A percentile compares a stretch with the other conserved stretches of the same genome.
These are phyloP conservation scores for Magnusiomyces suaveolens DNA, from an alignment of 1,139 yeast species.

Conservation along the genomic window DNA sequence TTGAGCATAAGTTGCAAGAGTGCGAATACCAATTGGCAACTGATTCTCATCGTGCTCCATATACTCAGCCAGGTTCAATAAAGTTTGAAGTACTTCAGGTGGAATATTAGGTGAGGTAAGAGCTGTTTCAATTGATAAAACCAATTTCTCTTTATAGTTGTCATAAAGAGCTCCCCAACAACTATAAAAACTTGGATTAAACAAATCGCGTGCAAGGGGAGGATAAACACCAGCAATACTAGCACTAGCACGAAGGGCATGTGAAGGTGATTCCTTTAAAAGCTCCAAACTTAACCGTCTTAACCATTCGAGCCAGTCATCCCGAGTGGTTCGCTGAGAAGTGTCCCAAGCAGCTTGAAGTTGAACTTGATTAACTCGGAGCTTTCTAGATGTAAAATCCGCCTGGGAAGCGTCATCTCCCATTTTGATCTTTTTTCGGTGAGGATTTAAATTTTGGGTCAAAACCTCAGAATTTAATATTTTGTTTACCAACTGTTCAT, in stretches of 20 bases:
- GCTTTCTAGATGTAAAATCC: conserved; percentile 61
- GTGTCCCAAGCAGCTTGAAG: conserved; percentile 88
- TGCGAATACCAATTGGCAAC: conserved; percentile 78
- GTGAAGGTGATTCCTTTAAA: conserved; percentile 87
- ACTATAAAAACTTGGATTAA: conserved; percentile 90
- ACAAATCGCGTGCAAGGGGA: conserved; percentile 82
- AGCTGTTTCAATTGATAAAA: conserved; percentile 77
- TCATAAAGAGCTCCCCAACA: conserved; percentile 92
- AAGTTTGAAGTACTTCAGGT: conserved; percentile 87
- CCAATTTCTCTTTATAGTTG: conserved; percentile 86
- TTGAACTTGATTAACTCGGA: conserved; percentile 71
- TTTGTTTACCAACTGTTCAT: conserved; percentile 72
- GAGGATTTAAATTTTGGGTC: conserved; percentile 66
- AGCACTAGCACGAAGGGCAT: conserved; percentile 88
- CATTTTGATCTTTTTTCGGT: conserved; percentile 36
- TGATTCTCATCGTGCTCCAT: conserved; percentile 97
- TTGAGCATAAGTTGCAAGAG: conserved; percentile 87
- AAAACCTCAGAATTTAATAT: conserved; percentile 80
- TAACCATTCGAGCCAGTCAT: conserved; percentile 98
- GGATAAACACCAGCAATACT: conserved; percentile 80
- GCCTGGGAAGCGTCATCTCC: conserved; percentile 52
- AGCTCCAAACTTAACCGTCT: conserved; percentile 76
- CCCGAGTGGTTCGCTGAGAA: conserved; percentile 75
- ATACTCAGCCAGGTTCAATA: conserved; percentile 83
- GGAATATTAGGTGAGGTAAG: conserved; percentile 86